Base-by-base conservation (phyloP, 345 rosid genomes). In the Lepidium sativum region DNA sequence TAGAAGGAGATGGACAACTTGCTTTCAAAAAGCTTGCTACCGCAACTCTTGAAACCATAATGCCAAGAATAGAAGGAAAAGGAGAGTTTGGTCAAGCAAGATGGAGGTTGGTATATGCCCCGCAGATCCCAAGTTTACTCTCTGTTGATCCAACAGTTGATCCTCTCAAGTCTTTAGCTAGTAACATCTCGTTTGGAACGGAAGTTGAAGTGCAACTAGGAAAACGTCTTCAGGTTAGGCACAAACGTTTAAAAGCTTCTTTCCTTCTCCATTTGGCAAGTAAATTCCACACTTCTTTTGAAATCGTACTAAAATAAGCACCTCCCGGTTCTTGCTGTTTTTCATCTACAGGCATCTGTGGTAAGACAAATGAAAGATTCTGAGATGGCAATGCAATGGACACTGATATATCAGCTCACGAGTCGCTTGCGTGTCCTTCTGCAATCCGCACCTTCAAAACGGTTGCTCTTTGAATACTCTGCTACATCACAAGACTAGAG, bases 51-150 rank as follows among this genome's bases (percentile, higher is more conserved):
- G 97, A 86, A 72, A 79, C 86, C 9, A 79, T 94, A 63, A 94
- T 90, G 97, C 99, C 97, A 34, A 84, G 88, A 72, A 89, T 94
- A 69, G 96, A 94, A 83, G 97, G 96, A n/a, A 89, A 89, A 79
- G 94, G 97, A 48, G 94, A 86, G 77, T 78, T 89, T 74, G 97
- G 96, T 45, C 97, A 87, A 40, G 99, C 97, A 47, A 82, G 99
- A 71, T 94, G 99, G 99, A 94, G 97, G 77, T 79, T 94, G 49
- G 97, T 89, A 43, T 94, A 94, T 73, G 95, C 99, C n/a, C 98
- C 98, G 3, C 97, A 89, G 77, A 92, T 94, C 78, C 95, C 99
- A 40, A 89, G 92, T 73, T 80, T 94, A 74, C 99, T 94, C 64
- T 94, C 99, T 31, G 96, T 87, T 47, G 96, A 94, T 81, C 97